Percentiles rank a stretch among this genome's conserved stretches.
Conservation (phyloP, 2,329 filamentous ascomycete genomes). For the Aspergillus sp. region DNA sequence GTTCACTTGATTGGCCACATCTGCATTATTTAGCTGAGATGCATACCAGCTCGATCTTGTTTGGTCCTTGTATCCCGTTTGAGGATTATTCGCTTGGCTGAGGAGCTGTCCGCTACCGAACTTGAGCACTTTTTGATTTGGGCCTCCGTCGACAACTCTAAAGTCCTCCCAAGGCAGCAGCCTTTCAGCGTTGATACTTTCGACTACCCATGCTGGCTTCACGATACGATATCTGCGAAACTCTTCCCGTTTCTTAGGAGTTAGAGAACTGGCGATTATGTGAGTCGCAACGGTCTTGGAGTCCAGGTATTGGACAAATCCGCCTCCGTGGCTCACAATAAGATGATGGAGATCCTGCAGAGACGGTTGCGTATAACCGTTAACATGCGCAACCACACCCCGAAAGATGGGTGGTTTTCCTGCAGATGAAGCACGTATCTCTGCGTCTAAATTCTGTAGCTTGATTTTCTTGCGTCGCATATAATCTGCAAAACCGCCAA, state of each 20-base stretch:
- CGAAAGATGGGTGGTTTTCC: slow-evolving; percentile 81
- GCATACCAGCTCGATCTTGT: slow-evolving; percentile 77
- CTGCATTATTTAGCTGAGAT: slow-evolving; percentile 51
- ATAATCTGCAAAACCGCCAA: slow-evolving; percentile 85
- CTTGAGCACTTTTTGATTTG: slow-evolving; percentile 67
- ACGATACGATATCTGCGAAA: slow-evolving; percentile 84
- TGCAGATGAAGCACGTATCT: slow-evolving; percentile 60
- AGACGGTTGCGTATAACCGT: slow-evolving; percentile 91
- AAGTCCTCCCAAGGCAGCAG: slow-evolving; percentile 81
- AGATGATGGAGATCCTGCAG: slow-evolving; percentile 79
- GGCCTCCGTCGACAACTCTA: slow-evolving; percentile 74
- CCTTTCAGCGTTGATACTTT: slow-evolving; percentile 73
- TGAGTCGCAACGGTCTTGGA: slow-evolving; percentile 92
- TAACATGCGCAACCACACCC: slow-evolving; percentile 82
- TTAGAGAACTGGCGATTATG: slow-evolving; percentile 83
- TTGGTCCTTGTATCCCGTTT: slow-evolving; percentile 68
- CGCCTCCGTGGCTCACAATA: slow-evolving; percentile 87
- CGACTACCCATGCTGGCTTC: slow-evolving; percentile 87
- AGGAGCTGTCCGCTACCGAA: slow-evolving; percentile 57
- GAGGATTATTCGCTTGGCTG: slow-evolving; percentile 55
- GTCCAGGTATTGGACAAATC: slow-evolving; percentile 89
- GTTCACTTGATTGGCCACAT: slow-evolving; percentile 19
- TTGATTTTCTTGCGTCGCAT: slow-evolving; percentile 96
- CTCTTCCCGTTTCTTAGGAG: slow-evolving; percentile 86
- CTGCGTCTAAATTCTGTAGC: slow-evolving; percentile 83